phyloP scores from a whole-genome alignment of 1,284 basidiomycete species.

The Agaricales sp. region DNA sequence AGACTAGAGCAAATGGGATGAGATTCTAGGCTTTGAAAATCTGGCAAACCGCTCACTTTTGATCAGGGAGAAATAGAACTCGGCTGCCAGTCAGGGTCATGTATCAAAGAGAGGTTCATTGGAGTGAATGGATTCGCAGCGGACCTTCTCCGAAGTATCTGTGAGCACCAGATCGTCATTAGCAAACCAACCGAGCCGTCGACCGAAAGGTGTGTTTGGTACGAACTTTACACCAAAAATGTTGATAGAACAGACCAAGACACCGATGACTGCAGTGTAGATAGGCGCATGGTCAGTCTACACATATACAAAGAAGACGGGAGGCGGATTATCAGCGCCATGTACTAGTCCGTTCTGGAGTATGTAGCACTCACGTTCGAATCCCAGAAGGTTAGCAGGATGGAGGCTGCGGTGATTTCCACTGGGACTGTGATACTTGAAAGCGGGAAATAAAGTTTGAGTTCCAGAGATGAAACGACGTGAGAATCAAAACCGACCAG shows the following conservation, averaged over 20 bases:
- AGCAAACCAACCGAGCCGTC: neutral
- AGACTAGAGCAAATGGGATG: slow-evolving; percentile 23
- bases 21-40: neutral
- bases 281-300: slow-evolving; percentile 37
- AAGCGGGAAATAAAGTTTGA: slow-evolving; percentile 2
- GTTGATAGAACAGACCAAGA: slow-evolving; percentile 60
- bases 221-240: slow-evolving; percentile 58
- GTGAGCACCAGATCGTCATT: slow-evolving; percentile 3
- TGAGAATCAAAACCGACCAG: slow-evolving; percentile 24
- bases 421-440: slow-evolving; percentile 52
- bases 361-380: slow-evolving; percentile 37
- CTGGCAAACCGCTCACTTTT: slow-evolving; percentile 33
- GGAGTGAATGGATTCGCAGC: slow-evolving; percentile 10
- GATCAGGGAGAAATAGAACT: slow-evolving; percentile 55
- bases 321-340: neutral
- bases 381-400: slow-evolving; percentile 77
- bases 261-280: slow-evolving; percentile 55
- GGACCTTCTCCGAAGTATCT: slow-evolving; percentile 59
- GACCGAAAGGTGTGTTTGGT: neutral
- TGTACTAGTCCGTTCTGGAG: too few species aligned
- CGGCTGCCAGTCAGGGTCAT: slow-evolving; percentile 26
- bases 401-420: slow-evolving; percentile 68
- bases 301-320: slow-evolving; percentile 1
- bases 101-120: neutral
- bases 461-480: neutral